phyloP scores from a whole-genome alignment of 352 stramenopile genomes.

The Peronospora tabacina region DNA sequence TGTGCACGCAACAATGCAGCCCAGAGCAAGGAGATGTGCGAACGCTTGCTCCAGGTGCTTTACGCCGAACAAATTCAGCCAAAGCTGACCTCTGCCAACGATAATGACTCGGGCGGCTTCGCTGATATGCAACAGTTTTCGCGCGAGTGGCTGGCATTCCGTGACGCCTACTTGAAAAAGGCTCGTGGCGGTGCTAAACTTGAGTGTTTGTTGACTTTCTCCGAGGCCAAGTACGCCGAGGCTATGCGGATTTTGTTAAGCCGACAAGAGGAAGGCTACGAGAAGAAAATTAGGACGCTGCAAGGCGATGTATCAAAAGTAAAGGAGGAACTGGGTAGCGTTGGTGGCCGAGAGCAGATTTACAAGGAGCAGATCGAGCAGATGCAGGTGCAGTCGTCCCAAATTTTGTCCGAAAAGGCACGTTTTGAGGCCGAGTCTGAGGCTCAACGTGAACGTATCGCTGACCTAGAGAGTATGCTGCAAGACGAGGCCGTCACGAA shows the following conservation, averaged over 20 bases:
- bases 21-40: conserved; percentile 72
- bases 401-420: conserved; percentile 71
- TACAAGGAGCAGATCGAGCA: conserved; percentile 85
- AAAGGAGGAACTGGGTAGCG: conserved; percentile 76
- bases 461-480: conserved; percentile 55
- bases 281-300: conserved; percentile 75
- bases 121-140: conserved; percentile 78
- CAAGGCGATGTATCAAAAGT: conserved; percentile 68
- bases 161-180: conserved; percentile 63
- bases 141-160: conserved; percentile 60
- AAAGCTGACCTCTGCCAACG: conserved; percentile 45
- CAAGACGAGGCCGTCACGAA: conserved; percentile 52
- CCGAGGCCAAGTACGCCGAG: conserved; percentile 71
- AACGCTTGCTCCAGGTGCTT: conserved; percentile 68
- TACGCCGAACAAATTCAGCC: conserved; percentile 78
- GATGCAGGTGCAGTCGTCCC: conserved; percentile 66
- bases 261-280: conserved; percentile 75
- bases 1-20: conserved; percentile 39
- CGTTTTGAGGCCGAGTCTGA: conserved; percentile 58
- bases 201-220: conserved; percentile 66
- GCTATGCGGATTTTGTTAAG: conserved; percentile 78
- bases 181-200: conserved; percentile 67
- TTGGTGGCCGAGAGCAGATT: conserved; percentile 72
- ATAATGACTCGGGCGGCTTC: conserved; percentile 45
- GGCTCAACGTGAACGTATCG: conserved; percentile 59